Percentiles rank a stretch among this genome's conserved stretches.
Conservation (phyloP, 73 alveolate genomes). For the Paramecium sexaurelia region DNA sequence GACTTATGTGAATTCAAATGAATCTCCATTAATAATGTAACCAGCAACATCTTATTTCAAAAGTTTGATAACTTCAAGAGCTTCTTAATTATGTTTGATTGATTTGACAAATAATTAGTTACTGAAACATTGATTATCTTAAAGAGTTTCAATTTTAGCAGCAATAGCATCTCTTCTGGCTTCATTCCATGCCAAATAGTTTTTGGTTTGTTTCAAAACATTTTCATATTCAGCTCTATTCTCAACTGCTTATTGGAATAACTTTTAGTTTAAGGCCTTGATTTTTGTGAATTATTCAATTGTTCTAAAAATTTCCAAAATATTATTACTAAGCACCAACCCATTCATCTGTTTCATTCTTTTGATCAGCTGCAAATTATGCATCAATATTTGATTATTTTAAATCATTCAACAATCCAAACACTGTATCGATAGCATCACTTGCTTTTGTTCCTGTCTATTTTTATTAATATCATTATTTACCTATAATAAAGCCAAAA, state of each 20-base stretch:
- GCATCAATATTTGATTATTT: conserved; percentile 38
- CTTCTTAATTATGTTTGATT: conserved; percentile 34
- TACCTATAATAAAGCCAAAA: conserved; percentile 16
- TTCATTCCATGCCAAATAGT: conserved; percentile 56
- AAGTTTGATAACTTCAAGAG: conserved; percentile 28
- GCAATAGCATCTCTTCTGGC: neutral
- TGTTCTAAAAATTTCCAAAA: neutral
- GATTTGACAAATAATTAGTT: conserved; percentile 38
- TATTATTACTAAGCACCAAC: conserved; percentile 7
- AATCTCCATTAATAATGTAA: conserved; percentile 19
- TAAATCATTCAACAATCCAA: conserved; percentile 30
- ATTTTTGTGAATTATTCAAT: conserved; percentile 8
- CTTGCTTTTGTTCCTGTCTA: conserved; percentile 35
- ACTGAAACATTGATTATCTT: conserved; percentile 34
- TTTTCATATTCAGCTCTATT: conserved; percentile 19
- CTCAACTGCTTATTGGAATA: neutral
- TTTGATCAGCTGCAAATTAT: conserved; percentile 30
- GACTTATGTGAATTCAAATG: conserved; percentile 1
- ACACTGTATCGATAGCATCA: conserved; percentile 48
- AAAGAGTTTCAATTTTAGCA: conserved; percentile 18
- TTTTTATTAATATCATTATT: neutral
- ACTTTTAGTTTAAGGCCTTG: neutral
- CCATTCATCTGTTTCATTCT: conserved; percentile 44
- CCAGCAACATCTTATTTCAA: conserved; percentile 52
- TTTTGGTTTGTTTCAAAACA: conserved; percentile 7